Evolutionary conservation across 768 basidiomycete genomes (phyloP).

Genomic region (Tylopilus cervinicoccineus): DNA sequence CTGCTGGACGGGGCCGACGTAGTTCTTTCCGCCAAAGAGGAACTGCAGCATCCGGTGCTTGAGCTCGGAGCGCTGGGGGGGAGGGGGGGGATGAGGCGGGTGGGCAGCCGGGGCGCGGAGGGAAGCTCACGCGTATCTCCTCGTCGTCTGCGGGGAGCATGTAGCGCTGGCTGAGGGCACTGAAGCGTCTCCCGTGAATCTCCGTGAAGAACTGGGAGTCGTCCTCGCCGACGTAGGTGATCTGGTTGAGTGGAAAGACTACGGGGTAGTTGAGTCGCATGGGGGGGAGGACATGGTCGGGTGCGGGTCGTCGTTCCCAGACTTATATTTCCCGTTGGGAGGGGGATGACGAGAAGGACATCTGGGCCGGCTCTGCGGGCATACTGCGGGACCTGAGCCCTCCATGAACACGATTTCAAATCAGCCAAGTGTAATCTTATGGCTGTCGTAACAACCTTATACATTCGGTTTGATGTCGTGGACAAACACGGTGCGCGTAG

Average conservation of each 20-base stretch:
- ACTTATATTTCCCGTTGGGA: slow-evolving; percentile 28
- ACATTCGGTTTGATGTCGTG: slow-evolving; percentile 69
- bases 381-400: slow-evolving; percentile 32
- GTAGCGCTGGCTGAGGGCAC: slow-evolving; percentile 51
- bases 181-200: slow-evolving; percentile 51
- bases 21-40: slow-evolving; percentile 58
- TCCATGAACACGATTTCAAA: slow-evolving; percentile 25
- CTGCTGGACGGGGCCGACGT: slow-evolving; percentile 60
- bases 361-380: slow-evolving; percentile 24
- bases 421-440: slow-evolving; percentile 27
- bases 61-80: slow-evolving; percentile 52
- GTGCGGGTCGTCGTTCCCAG: slow-evolving; percentile 12
- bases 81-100: slow-evolving; percentile 5
- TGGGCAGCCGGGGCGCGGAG: background rate
- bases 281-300: slow-evolving; percentile 22
- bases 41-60: slow-evolving; percentile 67
- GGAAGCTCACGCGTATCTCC: slow-evolving; percentile 50
- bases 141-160: slow-evolving; percentile 65
- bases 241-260: slow-evolving; percentile 34
- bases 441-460: slow-evolving; percentile 33
- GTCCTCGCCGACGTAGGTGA: slow-evolving; percentile 39
- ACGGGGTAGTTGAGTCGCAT: slow-evolving; percentile 32
- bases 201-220: slow-evolving; percentile 51
- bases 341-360: slow-evolving; percentile 32
- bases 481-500: slow-evolving; percentile 84